phyloP scores from a whole-genome alignment of 163 green algal genomes.

The Scenedesmus sp. region DNA sequence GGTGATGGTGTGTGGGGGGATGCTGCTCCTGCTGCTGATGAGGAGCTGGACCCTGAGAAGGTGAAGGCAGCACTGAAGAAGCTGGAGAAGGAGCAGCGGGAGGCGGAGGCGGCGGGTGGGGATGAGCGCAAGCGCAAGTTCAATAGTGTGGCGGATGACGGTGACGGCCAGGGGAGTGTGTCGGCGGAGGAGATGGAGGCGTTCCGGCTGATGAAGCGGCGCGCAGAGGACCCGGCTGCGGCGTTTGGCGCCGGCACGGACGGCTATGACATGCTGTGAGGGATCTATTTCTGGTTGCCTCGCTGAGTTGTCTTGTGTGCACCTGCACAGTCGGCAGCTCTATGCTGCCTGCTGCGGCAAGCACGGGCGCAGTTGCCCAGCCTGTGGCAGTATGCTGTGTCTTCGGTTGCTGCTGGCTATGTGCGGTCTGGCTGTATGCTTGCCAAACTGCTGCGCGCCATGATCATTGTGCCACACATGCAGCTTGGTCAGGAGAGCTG shows the following conservation, averaged over 20 bases:
- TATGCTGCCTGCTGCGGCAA: no score
- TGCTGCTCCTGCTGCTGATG: conserved; percentile 51
- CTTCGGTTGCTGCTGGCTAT: no score
- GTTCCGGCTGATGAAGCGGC: conserved; percentile 76
- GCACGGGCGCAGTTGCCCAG: no score
- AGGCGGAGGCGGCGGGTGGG: conserved; percentile 55
- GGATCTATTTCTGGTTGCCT: no score
- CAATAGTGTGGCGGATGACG: conserved; percentile 69
- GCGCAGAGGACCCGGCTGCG: conserved; percentile 62
- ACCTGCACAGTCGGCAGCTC: no score
- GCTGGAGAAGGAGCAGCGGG: conserved; percentile 44
- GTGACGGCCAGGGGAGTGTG: conserved; percentile 63
- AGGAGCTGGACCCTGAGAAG: conserved; percentile 87
- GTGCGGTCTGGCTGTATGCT: no score
- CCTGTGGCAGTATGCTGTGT: no score
- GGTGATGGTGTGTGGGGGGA: conserved; percentile 39
- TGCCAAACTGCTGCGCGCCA: no score
- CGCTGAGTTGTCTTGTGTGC: no score
- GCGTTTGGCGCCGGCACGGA: conserved; percentile 46
- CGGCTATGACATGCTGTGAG: conserved; percentile 71
- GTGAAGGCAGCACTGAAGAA: conserved; percentile 71
- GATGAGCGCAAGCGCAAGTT: conserved; percentile 89
- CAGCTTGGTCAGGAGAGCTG: no score
- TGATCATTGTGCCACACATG: no score
- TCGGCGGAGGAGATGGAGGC: conserved; percentile 98